Conservation (phyloP, 2,329 filamentous ascomycete genomes). For the Claviceps cyperi region DNA sequence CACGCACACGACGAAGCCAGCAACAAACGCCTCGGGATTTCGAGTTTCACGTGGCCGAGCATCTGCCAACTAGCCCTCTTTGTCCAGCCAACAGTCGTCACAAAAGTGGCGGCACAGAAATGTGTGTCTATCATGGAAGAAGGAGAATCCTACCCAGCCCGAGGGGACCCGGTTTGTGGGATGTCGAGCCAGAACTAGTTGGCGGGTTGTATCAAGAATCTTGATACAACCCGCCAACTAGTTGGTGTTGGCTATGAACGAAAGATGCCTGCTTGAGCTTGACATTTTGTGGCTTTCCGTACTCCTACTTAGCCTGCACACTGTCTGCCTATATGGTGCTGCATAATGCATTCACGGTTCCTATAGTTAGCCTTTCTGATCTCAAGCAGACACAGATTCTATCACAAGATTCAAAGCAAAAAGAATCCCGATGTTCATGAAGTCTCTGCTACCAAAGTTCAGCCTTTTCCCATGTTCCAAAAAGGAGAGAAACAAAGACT, state of each 20-base stretch:
- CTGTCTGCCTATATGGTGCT: not conserved
- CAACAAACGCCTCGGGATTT: slow-evolving; percentile 16
- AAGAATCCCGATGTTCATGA: too few relatives aligned
- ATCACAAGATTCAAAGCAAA: too few relatives aligned
- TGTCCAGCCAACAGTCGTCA: slow-evolving; percentile 34
- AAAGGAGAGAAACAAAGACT: too few relatives aligned
- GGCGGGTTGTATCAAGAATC: not conserved
- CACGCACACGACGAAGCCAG: slow-evolving; percentile 9
- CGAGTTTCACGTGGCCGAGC: slow-evolving; percentile 35
- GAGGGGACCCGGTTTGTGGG: not conserved
- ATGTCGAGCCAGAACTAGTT: not conserved
- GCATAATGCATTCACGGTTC: too few relatives aligned
- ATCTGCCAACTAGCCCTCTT: slow-evolving; percentile 35
- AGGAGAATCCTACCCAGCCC: slow-evolving; percentile 9
- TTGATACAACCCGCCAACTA: too few relatives aligned
- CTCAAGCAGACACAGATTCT: too few relatives aligned
- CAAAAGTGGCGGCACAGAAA: slow-evolving; percentile 27
- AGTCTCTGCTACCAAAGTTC: too few relatives aligned
- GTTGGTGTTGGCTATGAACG: not conserved
- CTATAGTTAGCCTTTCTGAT: too few relatives aligned
- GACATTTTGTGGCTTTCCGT: not conserved
- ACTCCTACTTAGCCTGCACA: too few relatives aligned
- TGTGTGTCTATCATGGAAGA: slow-evolving; percentile 37
- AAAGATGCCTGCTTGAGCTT: not conserved
- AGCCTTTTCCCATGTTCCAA: too few relatives aligned